Evolutionary conservation across 179 eudicot genomes (phyloP).

Genomic region (Beta macrorhiza): DNA sequence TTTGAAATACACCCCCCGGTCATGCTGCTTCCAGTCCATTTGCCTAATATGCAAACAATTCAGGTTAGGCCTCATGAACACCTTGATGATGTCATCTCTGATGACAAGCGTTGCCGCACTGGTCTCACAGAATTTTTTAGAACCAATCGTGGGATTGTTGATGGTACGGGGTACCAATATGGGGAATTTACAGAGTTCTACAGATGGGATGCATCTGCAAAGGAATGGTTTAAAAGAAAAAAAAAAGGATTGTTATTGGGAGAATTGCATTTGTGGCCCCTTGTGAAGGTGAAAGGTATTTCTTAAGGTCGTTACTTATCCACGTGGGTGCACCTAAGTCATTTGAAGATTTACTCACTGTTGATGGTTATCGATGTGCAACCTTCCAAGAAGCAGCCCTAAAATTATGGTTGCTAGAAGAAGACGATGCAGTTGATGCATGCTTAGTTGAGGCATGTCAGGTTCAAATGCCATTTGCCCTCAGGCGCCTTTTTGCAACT

Average conservation of each 20-base stretch:
- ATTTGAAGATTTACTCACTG: conserved; percentile 13
- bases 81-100: background rate
- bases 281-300: conserved; percentile 21
- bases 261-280: conserved; percentile 19
- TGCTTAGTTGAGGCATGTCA: conserved; percentile 20
- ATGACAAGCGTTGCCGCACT: background rate
- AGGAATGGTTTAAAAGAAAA: no score
- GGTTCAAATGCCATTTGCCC: conserved; percentile 18
- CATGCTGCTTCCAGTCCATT: background rate
- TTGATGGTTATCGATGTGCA: background rate
- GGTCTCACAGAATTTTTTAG: conserved; percentile 19
- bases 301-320: conserved; percentile 10
- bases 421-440: background rate
- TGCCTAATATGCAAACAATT: conserved; percentile 7
- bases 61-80: background rate
- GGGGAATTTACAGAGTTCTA: no score
- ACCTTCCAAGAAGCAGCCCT: conserved; percentile 19
- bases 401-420: conserved; percentile 7
- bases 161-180: no score
- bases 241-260: conserved; percentile 6
- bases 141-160: background rate
- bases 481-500: conserved; percentile 22
- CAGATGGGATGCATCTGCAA: no score
- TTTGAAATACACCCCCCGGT: conserved; percentile 16
- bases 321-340: conserved; percentile 26